Evolutionary conservation across 441 rosid genomes (phyloP).

Genomic region (Francoa sonchifolia): DNA sequence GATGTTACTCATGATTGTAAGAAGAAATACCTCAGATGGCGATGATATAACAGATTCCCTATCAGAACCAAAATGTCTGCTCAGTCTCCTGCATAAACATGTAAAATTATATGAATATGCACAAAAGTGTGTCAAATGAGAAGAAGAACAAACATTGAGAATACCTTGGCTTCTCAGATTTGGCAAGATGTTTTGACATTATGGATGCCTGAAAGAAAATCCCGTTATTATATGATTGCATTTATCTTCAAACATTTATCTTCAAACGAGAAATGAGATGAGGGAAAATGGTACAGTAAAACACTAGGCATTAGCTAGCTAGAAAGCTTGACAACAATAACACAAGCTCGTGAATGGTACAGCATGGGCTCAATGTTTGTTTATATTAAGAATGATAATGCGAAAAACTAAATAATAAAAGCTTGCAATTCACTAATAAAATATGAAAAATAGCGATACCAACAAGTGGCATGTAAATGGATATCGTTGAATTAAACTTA

Average conservation of each 20-base stretch:
- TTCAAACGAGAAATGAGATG: not conserved
- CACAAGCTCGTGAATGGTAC: no score
- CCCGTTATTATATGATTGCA: not conserved
- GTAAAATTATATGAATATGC: not conserved
- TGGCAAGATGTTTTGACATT: conserved; percentile 18
- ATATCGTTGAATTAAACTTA: no score
- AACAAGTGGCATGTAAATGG: no score
- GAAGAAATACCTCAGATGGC: conserved; percentile 4
- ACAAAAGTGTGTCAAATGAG: not conserved
- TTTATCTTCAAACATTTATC: not conserved
- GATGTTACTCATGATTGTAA: no score
- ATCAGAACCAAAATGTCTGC: conserved; percentile 3
- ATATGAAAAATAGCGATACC: no score
- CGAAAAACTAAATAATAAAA: no score
- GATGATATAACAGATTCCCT: conserved; percentile 13
- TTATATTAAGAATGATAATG: no score
- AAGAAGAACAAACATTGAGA: not conserved
- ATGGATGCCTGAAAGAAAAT: conserved; percentile 17
- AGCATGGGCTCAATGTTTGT: no score
- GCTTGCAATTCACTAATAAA: no score
- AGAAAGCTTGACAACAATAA: not conserved
- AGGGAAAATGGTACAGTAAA: not conserved
- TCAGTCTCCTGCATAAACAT: not conserved
- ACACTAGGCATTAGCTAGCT: no score
- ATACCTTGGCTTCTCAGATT: conserved; percentile 17